Evolutionary conservation across 1,139 yeast genomes (phyloP).

Genomic region (Geotrichum klebahnii): DNA sequence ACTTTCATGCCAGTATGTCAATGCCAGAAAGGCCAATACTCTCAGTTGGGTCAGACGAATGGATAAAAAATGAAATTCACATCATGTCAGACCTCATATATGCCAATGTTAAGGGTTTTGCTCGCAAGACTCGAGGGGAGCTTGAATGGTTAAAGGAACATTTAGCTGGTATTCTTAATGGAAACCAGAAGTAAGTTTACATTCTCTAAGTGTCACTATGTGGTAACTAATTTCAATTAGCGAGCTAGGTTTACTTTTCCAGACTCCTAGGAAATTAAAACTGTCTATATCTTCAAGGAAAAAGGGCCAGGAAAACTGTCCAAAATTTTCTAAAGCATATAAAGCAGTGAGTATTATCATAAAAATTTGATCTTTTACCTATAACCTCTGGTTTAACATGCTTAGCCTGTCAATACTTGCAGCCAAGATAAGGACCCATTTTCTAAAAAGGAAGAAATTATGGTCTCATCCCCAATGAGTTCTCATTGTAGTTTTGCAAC

Average conservation of each 20-base stretch:
- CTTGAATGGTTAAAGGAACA: conserved; percentile 41
- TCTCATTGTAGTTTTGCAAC: too few relatives aligned
- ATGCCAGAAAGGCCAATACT: background rate
- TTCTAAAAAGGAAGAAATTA: too few relatives aligned
- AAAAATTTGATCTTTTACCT: too few relatives aligned
- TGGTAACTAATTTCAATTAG: conserved; percentile 8
- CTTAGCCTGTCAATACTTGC: too few relatives aligned
- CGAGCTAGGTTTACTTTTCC: conserved; percentile 31
- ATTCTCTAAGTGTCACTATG: background rate
- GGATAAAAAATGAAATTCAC: conserved; percentile 45
- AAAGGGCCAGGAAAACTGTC: conserved; percentile 23
- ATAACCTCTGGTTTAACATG: too few relatives aligned
- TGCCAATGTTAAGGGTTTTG: conserved; percentile 42
- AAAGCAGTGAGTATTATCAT: too few relatives aligned
- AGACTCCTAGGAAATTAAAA: conserved; percentile 37
- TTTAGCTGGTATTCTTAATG: conserved; percentile 29
- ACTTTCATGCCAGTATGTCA: too few relatives aligned
- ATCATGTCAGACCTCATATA: conserved; percentile 35
- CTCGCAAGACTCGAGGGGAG: conserved; percentile 41
- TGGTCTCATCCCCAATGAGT: too few relatives aligned
- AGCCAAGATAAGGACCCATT: too few relatives aligned
- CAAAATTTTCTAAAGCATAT: too few relatives aligned
- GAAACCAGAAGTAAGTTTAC: conserved; percentile 31
- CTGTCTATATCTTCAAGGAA: conserved; percentile 37
- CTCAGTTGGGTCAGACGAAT: conserved; percentile 42